Conservation (phyloP, 306 rosid genomes). For the Trifolium pratense region DNA sequence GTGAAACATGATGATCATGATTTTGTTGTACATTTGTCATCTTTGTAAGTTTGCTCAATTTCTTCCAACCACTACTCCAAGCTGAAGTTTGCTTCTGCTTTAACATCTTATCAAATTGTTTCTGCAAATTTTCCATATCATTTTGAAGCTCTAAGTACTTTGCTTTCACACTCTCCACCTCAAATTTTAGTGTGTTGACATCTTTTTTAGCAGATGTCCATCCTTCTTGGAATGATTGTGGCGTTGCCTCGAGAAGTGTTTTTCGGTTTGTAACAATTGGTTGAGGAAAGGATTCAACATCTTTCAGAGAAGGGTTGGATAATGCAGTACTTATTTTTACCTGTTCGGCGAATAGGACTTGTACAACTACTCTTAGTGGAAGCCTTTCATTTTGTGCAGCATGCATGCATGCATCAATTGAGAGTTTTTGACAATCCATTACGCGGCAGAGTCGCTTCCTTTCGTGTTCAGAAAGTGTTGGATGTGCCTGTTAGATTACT, state of each 20-base stretch:
- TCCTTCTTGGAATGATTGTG: conserved; percentile 98
- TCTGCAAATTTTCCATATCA: conserved; percentile 84
- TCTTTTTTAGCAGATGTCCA: conserved; percentile 92
- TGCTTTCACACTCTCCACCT: conserved; percentile 81
- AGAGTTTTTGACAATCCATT: conserved; percentile 98
- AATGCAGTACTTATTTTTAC: conserved; percentile 87
- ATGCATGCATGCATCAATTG: conserved; percentile 97
- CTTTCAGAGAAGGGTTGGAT: conserved; percentile 71
- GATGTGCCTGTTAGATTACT: conserved; percentile 75
- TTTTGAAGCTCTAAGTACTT: conserved; percentile 87
- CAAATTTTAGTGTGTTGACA: conserved; percentile 90
- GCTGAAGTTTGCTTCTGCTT: conserved; percentile 87
- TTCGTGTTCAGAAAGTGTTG: conserved; percentile 92
- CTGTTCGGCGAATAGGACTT: conserved; percentile 94
- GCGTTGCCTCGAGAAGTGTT: conserved; percentile 87
- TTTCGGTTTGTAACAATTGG: conserved; percentile 73
- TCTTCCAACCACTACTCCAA: conserved; percentile 99
- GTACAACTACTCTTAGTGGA: conserved; percentile 92
- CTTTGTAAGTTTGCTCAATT: conserved; percentile 83
- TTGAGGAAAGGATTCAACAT: conserved; percentile 63
- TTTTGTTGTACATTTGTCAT: conserved; percentile 59
- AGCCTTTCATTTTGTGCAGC: conserved; percentile 98
- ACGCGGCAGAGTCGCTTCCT: conserved; percentile 94
- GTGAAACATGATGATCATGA: conserved; percentile 50
- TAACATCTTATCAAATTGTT: conserved; percentile 81